A percentile compares a stretch with the other conserved stretches of the same genome.
These are phyloP conservation scores for Theobroma cacao DNA, from an alignment of 345 rosid genomes.

Conservation along the genomic window DNA sequence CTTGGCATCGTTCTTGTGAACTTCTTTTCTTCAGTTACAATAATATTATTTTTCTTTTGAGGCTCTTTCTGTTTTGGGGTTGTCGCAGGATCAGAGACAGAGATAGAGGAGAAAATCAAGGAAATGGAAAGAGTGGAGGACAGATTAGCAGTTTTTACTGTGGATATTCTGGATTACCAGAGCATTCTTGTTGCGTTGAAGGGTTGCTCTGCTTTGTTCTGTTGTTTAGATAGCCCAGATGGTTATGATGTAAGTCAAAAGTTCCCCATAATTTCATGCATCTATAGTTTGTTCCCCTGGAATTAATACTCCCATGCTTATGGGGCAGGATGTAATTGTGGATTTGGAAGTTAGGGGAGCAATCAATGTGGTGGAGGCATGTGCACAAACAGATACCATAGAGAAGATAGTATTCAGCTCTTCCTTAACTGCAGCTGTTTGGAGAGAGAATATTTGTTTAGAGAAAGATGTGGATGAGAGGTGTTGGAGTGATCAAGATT, in stretches of 20 bases:
- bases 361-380: conserved; percentile 80
- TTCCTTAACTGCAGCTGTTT: conserved; percentile 75
- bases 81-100: conserved; percentile 44
- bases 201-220: conserved; percentile 66
- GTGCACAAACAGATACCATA: conserved; percentile 65
- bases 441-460: conserved; percentile 66
- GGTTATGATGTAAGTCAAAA: conserved; percentile 55
- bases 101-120: conserved; percentile 55
- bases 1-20: background rate
- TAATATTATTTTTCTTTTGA: background rate
- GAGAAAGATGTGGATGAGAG: conserved; percentile 72
- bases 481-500: conserved; percentile 72
- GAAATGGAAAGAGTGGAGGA: conserved; percentile 63
- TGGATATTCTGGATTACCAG: conserved; percentile 74
- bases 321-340: conserved; percentile 44
- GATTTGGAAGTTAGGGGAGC: conserved; percentile 87
- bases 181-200: conserved; percentile 72
- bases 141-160: conserved; percentile 46
- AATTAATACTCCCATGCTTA: background rate
- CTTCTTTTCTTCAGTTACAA: background rate
- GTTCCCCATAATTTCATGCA: background rate
- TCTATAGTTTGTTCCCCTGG: background rate
- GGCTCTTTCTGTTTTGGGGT: background rate
- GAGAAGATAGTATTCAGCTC: conserved; percentile 69
- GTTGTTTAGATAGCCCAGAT: conserved; percentile 65